These are phyloP conservation scores for Metarhizium album DNA, from an alignment of 2,329 filamentous ascomycete genomes.

Conservation along the genomic window DNA sequence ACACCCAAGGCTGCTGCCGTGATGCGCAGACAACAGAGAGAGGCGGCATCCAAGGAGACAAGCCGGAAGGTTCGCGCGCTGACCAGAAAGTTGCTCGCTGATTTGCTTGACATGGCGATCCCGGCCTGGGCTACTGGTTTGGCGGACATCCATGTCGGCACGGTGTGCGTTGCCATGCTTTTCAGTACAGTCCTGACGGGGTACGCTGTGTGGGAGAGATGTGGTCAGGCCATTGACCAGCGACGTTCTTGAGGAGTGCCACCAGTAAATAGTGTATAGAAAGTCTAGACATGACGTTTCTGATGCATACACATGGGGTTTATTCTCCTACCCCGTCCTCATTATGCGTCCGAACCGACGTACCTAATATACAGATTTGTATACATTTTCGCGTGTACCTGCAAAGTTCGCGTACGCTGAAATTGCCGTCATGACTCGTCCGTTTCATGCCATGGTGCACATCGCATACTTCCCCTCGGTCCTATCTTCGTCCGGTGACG, in stretches of 20 bases:
- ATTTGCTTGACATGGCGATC: slow-evolving; percentile 51
- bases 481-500: slow-evolving; percentile 48
- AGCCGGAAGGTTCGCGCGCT: slow-evolving; percentile 23
- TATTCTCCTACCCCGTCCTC: no score
- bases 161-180: slow-evolving; percentile 48
- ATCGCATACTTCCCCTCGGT: background rate
- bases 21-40: slow-evolving; percentile 22
- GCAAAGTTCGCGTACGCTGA: background rate
- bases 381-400: background rate
- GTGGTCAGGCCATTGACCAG: slow-evolving; percentile 18
- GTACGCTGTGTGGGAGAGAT: slow-evolving; percentile 49
- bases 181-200: slow-evolving; percentile 51
- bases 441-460: background rate
- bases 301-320: background rate
- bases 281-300: background rate
- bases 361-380: no score
- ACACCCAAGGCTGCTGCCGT: slow-evolving; percentile 23
- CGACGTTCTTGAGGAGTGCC: background rate
- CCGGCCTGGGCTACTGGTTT: slow-evolving; percentile 52
- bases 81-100: slow-evolving; percentile 39
- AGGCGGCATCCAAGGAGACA: slow-evolving; percentile 19
- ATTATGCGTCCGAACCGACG: background rate
- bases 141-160: slow-evolving; percentile 38
- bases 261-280: background rate
- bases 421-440: background rate